Percentiles rank a stretch among this genome's conserved stretches.
Evolutionary conservation across 768 basidiomycete genomes (phyloP).

Genomic region (Leccinum arenicola): DNA sequence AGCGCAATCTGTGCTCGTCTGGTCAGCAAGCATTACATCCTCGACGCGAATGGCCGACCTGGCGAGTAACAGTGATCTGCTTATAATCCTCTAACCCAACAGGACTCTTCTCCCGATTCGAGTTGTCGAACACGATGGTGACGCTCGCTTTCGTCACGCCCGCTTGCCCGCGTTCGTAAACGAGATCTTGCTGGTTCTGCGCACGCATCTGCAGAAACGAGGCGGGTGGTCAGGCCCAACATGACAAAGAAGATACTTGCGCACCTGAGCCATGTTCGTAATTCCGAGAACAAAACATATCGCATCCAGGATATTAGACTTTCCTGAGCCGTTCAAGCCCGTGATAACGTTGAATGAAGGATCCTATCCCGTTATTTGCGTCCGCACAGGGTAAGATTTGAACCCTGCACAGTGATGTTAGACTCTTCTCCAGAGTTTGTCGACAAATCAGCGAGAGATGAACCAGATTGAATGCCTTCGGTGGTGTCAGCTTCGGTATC

Average conservation of each 20-base stretch:
- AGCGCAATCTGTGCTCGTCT: slow-evolving; percentile 70
- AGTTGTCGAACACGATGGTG: slow-evolving; percentile 98
- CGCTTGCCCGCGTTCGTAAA: slow-evolving; percentile 98
- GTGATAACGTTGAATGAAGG: slow-evolving; percentile 98
- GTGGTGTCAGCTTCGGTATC: too few species aligned
- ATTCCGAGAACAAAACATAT: slow-evolving; percentile 99
- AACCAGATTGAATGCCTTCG: too few species aligned
- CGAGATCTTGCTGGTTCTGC: slow-evolving; percentile 93
- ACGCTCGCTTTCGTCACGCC: slow-evolving; percentile 97
- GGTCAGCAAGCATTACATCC: not conserved
- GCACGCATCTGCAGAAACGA: slow-evolving; percentile 74
- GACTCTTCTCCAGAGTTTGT: not conserved
- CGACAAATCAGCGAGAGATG: too few species aligned
- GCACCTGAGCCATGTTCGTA: slow-evolving; percentile 91
- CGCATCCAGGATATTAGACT: slow-evolving; percentile 98
- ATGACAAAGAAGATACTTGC: slow-evolving; percentile 14
- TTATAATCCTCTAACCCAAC: slow-evolving; percentile 73
- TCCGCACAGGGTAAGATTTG: slow-evolving; percentile 96
- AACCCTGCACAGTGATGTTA: slow-evolving; percentile 56
- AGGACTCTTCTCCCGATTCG: slow-evolving; percentile 80
- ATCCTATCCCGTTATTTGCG: slow-evolving; percentile 96
- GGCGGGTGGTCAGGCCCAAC: not conserved
- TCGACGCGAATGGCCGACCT: slow-evolving; percentile 48
- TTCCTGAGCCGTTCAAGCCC: slow-evolving; percentile 92
- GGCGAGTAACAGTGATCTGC: slow-evolving; percentile 96